phyloP scores from a whole-genome alignment of 139 green algal species.

The Chlorella sp. region DNA sequence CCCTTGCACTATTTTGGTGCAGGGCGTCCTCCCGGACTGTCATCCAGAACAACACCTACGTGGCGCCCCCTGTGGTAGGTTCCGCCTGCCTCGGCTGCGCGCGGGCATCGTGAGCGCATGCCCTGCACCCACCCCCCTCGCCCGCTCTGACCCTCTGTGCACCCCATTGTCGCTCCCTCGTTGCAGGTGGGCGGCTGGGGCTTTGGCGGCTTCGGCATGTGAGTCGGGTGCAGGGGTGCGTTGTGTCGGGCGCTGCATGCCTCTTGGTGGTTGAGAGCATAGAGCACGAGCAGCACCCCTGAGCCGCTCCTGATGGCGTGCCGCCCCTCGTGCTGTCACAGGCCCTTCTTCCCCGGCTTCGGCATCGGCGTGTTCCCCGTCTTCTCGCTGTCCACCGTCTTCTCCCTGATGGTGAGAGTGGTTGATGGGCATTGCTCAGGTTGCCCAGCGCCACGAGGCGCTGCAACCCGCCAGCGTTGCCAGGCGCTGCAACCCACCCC shows the following conservation, averaged over 20 bases:
- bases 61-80: neutral
- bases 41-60: neutral
- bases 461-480: too few species aligned
- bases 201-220: slow-evolving; percentile 50
- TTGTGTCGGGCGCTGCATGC: too few species aligned
- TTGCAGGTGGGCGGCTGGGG: slow-evolving; percentile 45
- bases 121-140: neutral
- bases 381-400: slow-evolving; percentile 41
- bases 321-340: too few species aligned
- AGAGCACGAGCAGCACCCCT: too few species aligned
- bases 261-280: too few species aligned
- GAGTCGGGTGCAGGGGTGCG: too few species aligned
- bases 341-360: slow-evolving; percentile 49
- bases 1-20: too few species aligned
- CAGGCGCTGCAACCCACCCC: too few species aligned
- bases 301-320: too few species aligned
- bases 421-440: too few species aligned
- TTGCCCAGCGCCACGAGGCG: too few species aligned
- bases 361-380: slow-evolving; percentile 16
- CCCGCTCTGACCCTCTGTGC: neutral
- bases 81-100: neutral
- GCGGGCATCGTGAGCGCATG: too few species aligned
- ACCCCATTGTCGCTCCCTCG: neutral
- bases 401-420: slow-evolving; percentile 54
- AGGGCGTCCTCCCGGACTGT: neutral